Evolutionary conservation across 495 filamentous ascomycete species (phyloP), one percentile per base, ranked within the genome.

Genomic region (Pyrenopolyporus hunteri): DNA sequence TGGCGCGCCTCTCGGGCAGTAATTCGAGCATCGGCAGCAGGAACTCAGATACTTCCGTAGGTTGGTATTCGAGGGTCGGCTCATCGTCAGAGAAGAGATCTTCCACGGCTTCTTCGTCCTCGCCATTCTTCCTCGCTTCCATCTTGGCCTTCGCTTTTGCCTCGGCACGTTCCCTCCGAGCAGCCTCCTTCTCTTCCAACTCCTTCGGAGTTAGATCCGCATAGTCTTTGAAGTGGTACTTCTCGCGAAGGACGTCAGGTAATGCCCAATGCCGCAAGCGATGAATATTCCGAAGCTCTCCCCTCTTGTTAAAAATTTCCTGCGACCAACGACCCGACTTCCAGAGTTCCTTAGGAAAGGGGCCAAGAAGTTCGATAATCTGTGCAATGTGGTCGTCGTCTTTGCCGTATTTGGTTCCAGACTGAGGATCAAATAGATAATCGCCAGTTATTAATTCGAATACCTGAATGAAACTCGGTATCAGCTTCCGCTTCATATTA

Each of bases 301-400:
- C 94, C 73, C 97, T 96, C 64, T 94, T 86, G 72, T 95, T 97
- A 82, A 99, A 99, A 62, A 99, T 99, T 71, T 98, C 95, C 73
- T 97, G 93, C 6, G 88, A 92, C 94, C 94, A 99, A 75, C 97
- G 96, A 33, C 94, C 94, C 0, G 88, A 87, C 37, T 94, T 81
- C 70, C 89, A 96, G 20, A 98, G 85, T 2, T 90, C 88, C 69
- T 94, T 94, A 39, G 94, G 93, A 73, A 99, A 98, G 14, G 87
- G 85, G 16, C 94, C 94, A 6, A 99, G 85, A 26, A 99, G 86
- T 73, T 99, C 94, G 74, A 99, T 97, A 69, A 99, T 97, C 73
- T 99, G 94, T 2, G 94, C 94, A 36, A 98, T 99, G 76, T 99
- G 94, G 74, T 99, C 94, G 76, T 99, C 94, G 73, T 99, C 94